phyloP scores from a whole-genome alignment of 2,329 filamentous ascomycete genomes.

The Thielaviopsis ethacetica region DNA sequence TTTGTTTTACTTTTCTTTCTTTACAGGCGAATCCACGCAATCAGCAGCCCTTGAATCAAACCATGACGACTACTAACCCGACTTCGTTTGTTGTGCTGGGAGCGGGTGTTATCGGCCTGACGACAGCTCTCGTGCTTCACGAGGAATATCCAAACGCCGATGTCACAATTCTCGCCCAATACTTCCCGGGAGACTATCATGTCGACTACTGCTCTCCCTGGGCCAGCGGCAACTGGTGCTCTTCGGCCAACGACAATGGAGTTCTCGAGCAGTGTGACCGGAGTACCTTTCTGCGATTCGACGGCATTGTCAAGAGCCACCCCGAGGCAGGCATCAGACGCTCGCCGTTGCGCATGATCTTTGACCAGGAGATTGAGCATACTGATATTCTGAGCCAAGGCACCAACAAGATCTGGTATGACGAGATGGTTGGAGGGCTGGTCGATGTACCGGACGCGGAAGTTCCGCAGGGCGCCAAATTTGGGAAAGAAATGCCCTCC shows the following conservation, averaged over 20 bases:
- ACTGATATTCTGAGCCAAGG: slow-evolving; percentile 29
- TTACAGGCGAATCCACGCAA: too few species aligned
- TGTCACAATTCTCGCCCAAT: slow-evolving; percentile 54
- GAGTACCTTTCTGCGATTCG: slow-evolving; percentile 14
- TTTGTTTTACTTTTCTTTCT: too few species aligned
- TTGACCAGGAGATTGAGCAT: slow-evolving; percentile 18
- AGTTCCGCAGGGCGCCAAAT: slow-evolving; percentile 20
- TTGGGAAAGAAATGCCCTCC: slow-evolving; percentile 19
- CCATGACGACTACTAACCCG: not conserved
- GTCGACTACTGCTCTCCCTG: slow-evolving; percentile 70
- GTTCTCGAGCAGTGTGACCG: slow-evolving; percentile 12
- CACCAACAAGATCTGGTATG: slow-evolving; percentile 26
- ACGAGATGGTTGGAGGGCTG: slow-evolving; percentile 23
- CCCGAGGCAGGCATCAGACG: slow-evolving; percentile 44
- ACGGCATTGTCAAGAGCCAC: slow-evolving; percentile 8
- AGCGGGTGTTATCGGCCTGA: slow-evolving; percentile 47
- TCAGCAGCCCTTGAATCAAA: not conserved
- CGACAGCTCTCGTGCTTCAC: slow-evolving; percentile 38
- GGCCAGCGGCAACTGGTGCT: slow-evolving; percentile 54
- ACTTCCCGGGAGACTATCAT: slow-evolving; percentile 75
- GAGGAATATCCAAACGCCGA: slow-evolving; percentile 27
- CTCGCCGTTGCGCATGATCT: slow-evolving; percentile 14
- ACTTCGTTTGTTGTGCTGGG: slow-evolving; percentile 20
- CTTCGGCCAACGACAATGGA: slow-evolving; percentile 33
- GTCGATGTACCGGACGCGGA: slow-evolving; percentile 16